Base-by-base conservation (phyloP, 441 rosid species). In the Brassica hybrid region DNA sequence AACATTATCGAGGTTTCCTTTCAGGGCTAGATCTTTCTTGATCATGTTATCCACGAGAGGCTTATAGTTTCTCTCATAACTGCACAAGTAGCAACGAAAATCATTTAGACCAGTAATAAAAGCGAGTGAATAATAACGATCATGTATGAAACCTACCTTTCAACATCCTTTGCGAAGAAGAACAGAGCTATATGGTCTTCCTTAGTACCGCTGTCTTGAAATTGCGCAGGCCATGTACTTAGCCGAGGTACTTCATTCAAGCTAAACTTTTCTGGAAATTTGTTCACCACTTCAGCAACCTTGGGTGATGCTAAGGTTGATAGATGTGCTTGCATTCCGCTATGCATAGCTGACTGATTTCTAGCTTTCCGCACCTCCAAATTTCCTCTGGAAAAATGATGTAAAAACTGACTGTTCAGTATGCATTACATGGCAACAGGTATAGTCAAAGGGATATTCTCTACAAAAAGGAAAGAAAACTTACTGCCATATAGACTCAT, bases 171-270 rank as follows among this genome's bases (percentile, higher is more conserved):
- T 30, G 99, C 99, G 84, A 94, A 96, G 80, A 96, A 92, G 90
- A 90, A 96, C 8, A 96, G 89, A 79, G 99, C 99, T 84, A 96
- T 89, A 80, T 96, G 91, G 79, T 88, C 91, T 80, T 94, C 99
- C 77, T 84, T 87, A 56, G 88, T 87, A 80, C 98, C 95, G 80
- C 54, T 68, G 21, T 82, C 87, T 74, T 84, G 86, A 85, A 96
- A 96, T 80, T 90, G 97, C 50, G 76, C 71, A 5, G 98, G 98
- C 99, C 99, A 96, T 19, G 88, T 80, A 84, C 92, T 86, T 75
- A 76, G 67, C 61, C 98, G 88, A 71, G 97, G 91, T 75, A 92
- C 95, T 83, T 96, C 98, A 80, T 71, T 87, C 86, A 96, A 80
- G 58, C 65, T 63, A 63, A 96, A 71, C 69, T 81, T 88, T 50